Conservation (phyloP, 2,329 filamentous ascomycete genomes). For the Biscogniauxia marginata region DNA sequence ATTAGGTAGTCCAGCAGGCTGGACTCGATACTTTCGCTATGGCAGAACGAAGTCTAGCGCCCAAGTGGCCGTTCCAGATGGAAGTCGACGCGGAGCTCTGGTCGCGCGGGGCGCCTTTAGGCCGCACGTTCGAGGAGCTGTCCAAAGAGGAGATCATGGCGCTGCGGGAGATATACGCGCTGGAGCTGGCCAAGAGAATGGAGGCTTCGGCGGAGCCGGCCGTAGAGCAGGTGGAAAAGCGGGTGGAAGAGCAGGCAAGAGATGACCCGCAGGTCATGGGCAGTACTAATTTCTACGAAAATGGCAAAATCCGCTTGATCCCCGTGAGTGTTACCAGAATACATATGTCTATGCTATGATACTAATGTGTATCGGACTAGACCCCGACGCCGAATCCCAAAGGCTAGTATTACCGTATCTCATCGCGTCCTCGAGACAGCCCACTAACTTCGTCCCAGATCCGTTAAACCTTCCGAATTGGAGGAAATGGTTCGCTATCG, state of each 20-base stretch:
- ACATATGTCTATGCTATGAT: constrained; percentile 9
- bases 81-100: not conserved
- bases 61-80: not conserved
- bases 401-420: constrained; percentile 14
- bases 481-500: constrained; percentile 33
- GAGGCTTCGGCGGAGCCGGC: not conserved
- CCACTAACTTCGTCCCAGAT: constrained; percentile 20
- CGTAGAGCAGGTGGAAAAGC: not conserved
- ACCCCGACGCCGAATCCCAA: constrained; percentile 33
- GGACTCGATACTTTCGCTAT: not conserved
- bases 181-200: not conserved
- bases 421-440: not conserved
- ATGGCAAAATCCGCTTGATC: constrained; percentile 20
- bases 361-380: not conserved
- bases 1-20: not conserved
- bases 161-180: not conserved
- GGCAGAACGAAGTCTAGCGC: not conserved
- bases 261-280: constrained; percentile 19
- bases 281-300: constrained; percentile 18
- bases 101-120: not conserved
- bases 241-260: not conserved
- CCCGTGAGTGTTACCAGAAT: constrained; percentile 17
- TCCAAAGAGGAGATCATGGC: not conserved
- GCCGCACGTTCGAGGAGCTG: not conserved
- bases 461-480: constrained; percentile 32